These are phyloP conservation scores for Monosporascus sp. DNA, from an alignment of 2,329 filamentous ascomycete species.

Conservation along the genomic window DNA sequence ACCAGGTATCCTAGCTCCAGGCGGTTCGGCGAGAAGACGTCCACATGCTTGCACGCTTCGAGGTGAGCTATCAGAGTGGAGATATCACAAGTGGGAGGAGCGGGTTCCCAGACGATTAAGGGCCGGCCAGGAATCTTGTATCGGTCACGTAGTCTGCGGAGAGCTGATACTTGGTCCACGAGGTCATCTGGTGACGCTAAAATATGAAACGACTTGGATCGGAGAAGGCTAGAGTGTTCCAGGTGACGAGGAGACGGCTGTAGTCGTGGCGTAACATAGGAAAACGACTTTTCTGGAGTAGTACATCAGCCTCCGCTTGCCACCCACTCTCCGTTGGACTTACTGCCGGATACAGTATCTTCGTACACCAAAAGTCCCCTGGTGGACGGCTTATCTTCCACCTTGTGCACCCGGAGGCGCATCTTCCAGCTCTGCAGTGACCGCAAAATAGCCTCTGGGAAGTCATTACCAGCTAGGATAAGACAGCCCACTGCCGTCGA, in stretches of 20 bases:
- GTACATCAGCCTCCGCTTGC: background rate
- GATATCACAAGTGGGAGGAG: conserved; percentile 11
- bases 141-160: conserved; percentile 8
- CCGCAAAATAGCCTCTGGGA: too few species aligned
- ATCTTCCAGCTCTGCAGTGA: too few species aligned
- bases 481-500: too few species aligned
- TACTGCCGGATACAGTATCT: conserved; percentile 25
- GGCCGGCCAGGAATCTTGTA: conserved; percentile 1
- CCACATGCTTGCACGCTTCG: conserved; percentile 21
- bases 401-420: too few species aligned
- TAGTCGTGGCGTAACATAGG: conserved; percentile 14
- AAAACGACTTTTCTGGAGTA: conserved; percentile 16
- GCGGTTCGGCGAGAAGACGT: conserved; percentile 33
- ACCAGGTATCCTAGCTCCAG: conserved; percentile 26
- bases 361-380: conserved; percentile 10
- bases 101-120: conserved; percentile 10
- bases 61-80: conserved; percentile 20
- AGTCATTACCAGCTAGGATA: too few species aligned
- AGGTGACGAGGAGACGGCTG: conserved; percentile 10
- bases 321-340: background rate
- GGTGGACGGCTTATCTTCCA: conserved; percentile 2
- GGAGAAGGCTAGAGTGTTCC: conserved; percentile 3
- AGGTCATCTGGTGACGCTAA: conserved; percentile 14
- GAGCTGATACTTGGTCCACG: conserved; percentile 13
- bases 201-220: conserved; percentile 19